phyloP scores from a whole-genome alignment of 2,329 filamentous ascomycete species.

The Cordyceps fumosorosea region DNA sequence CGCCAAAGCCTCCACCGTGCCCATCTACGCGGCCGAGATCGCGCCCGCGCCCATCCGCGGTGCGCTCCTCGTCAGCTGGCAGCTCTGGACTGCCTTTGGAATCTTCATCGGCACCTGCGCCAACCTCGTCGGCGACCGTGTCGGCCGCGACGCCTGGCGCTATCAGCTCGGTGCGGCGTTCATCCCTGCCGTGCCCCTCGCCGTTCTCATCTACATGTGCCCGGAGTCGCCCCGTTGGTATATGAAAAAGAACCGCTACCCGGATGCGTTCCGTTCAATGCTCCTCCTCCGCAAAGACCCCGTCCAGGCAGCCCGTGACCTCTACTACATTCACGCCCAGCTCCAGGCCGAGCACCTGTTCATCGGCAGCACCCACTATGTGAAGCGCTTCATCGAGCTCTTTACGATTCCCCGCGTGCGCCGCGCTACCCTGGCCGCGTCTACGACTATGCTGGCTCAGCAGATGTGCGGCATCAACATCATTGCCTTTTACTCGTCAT shows the following conservation, averaged over 20 bases:
- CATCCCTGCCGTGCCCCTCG: slow-evolving; percentile 50
- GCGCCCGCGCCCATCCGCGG: slow-evolving; percentile 63
- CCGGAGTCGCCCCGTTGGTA: slow-evolving; percentile 60
- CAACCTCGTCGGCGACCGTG: slow-evolving; percentile 42
- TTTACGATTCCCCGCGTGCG: slow-evolving; percentile 64
- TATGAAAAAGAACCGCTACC: slow-evolving; percentile 59
- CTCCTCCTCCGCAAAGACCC: slow-evolving; percentile 44
- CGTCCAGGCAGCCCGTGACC: slow-evolving; percentile 53
- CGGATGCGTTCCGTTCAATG: slow-evolving; percentile 52
- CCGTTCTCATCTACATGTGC: slow-evolving; percentile 57
- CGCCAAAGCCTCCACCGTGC: slow-evolving; percentile 64
- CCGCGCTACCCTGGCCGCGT: slow-evolving; percentile 68
- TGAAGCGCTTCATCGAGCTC: slow-evolving; percentile 56
- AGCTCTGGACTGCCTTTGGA: slow-evolving; percentile 60
- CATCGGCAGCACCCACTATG: slow-evolving; percentile 46
- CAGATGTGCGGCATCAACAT: slow-evolving; percentile 68
- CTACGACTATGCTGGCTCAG: slow-evolving; percentile 73
- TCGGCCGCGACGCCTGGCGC: slow-evolving; percentile 45
- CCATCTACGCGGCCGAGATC: slow-evolving; percentile 71
- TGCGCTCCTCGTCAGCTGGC: slow-evolving; percentile 76
- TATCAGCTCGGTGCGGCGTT: slow-evolving; percentile 60
- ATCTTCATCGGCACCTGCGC: slow-evolving; percentile 56
- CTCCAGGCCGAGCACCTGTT: slow-evolving; percentile 53
- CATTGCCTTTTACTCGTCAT: slow-evolving; percentile 69
- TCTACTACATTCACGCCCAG: slow-evolving; percentile 60